Evolutionary conservation across 148 eudicot genomes (phyloP).

Genomic region (Euryodendron excelsum): DNA sequence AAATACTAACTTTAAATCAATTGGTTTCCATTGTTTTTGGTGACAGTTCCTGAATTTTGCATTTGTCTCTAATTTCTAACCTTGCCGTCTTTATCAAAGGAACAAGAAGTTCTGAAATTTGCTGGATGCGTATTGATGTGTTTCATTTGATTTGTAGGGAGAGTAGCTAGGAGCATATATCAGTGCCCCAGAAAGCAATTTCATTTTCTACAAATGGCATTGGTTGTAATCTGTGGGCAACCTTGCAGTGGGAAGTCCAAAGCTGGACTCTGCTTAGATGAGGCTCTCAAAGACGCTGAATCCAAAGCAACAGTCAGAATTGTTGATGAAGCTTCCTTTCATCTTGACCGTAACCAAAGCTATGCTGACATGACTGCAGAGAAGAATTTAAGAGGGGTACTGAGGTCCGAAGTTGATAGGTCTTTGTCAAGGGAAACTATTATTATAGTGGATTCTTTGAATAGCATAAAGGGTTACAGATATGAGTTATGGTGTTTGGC

Average conservation of each 20-base stretch:
- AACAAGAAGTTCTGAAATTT: neutral
- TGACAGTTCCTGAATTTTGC: too few species aligned
- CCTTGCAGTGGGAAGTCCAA: conserved; percentile 96
- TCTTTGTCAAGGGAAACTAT: conserved; percentile 72
- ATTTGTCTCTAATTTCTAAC: neutral
- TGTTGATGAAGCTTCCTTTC: conserved; percentile 77
- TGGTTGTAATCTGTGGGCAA: conserved; percentile 91
- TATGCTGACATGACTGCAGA: conserved; percentile 81
- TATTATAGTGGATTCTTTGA: conserved; percentile 79
- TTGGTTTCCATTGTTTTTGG: too few species aligned
- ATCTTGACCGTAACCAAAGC: conserved; percentile 79
- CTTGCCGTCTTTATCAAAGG: neutral
- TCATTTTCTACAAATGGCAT: conserved; percentile 53
- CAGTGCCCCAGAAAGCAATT: neutral
- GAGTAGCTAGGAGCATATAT: conserved; percentile 6
- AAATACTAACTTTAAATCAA: too few species aligned
- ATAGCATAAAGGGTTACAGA: conserved; percentile 93
- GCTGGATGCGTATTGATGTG: neutral
- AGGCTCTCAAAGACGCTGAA: conserved; percentile 63
- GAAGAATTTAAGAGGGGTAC: conserved; percentile 87
- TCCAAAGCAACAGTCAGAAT: conserved; percentile 55
- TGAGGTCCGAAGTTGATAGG: conserved; percentile 90
- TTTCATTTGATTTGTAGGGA: neutral
- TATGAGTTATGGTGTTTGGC: conserved; percentile 98
- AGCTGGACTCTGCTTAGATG: conserved; percentile 67